These are phyloP conservation scores for Monosporascus sp. DNA, from an alignment of 2,329 filamentous ascomycete species.

Conservation along the genomic window DNA sequence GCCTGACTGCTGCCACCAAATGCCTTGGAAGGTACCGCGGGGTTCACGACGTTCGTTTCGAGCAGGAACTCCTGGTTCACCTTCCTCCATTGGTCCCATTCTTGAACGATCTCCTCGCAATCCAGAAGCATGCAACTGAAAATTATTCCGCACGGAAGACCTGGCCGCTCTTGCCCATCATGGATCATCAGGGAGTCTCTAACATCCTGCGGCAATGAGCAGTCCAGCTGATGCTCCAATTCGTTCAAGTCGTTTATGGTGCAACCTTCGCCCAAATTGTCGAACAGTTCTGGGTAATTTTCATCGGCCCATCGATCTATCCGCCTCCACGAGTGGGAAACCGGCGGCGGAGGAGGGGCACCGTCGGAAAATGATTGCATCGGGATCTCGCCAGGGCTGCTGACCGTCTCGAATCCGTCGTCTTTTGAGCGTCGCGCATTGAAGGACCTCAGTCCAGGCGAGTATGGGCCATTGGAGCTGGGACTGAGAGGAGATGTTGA, in stretches of 20 bases:
- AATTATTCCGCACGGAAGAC: slow-evolving; percentile 83
- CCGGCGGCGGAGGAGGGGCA: slow-evolving; percentile 80
- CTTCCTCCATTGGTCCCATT: slow-evolving; percentile 93
- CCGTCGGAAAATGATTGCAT: slow-evolving; percentile 96
- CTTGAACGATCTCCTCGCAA: slow-evolving; percentile 95
- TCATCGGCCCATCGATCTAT: slow-evolving; percentile 94
- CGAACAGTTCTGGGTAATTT: slow-evolving; percentile 89
- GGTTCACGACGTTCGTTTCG: slow-evolving; percentile 50
- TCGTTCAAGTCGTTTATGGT: slow-evolving; percentile 96
- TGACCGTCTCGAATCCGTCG: slow-evolving; percentile 65
- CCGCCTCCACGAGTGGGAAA: slow-evolving; percentile 84
- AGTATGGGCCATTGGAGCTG: slow-evolving; percentile 69
- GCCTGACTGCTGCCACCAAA: slow-evolving; percentile 62
- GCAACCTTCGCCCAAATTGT: slow-evolving; percentile 88
- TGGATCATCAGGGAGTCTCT: slow-evolving; percentile 87
- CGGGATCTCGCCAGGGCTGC: slow-evolving; percentile 73
- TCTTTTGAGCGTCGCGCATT: slow-evolving; percentile 60
- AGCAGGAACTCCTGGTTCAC: slow-evolving; percentile 87
- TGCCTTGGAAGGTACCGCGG: slow-evolving; percentile 64
- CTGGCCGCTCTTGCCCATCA: slow-evolving; percentile 95
- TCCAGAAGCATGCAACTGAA: slow-evolving; percentile 95
- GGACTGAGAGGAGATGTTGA: slow-evolving; percentile 39
- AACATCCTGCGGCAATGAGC: slow-evolving; percentile 86
- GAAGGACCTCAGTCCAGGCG: slow-evolving; percentile 81
- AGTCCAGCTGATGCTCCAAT: slow-evolving; percentile 91